Base-by-base conservation (phyloP, 2,329 filamentous ascomycete genomes). In the Alternaria novae-zelandiae region DNA sequence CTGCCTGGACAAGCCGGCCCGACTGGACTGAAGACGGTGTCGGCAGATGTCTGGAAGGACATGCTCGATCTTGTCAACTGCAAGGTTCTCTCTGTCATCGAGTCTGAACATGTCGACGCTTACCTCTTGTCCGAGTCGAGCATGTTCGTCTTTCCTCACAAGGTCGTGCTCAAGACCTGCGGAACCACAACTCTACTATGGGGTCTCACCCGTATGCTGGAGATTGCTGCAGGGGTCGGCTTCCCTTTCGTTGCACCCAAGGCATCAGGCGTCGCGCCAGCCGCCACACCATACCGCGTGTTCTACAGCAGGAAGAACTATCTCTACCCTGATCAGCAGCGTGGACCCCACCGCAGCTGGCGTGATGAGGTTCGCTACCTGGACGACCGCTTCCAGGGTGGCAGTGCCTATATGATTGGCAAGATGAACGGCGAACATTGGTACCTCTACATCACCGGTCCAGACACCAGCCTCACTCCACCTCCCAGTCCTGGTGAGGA, bases 71-170 rank as follows among this genome's bases (percentile, higher is more conserved):
- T 97, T 77, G 96, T 99, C 82, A 97, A 97, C 80, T 99, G 96
- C 89, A 96, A 99, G 84, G 94, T 99, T 59, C 86, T 99, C 59
- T 99, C 96, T 5, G 91, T 97, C 66, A 88, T 99, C 68, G 90
- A 95, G 78, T 97, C 95, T 23, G 94, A 97, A 68, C 90, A 95
- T 78, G 91, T 98, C 73, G 96, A 99, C 78, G 95, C 96, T 69
- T 99, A 99, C 79, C 89, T 99, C 7, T 87, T 99, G 59, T 99
- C 96, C 67, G 96, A 99, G 83, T 98, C 96, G 44, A 98, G 96
- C 91, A 97, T 99, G 94, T 99, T 99, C 79, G 93, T 99, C 73
- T 99, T 97, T 82, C 94, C 94, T n/a, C 96, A 99, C 88, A 99
- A 99, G 86, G 88, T 99, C 68, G 97, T 99, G 65, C 86, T 99